These are phyloP conservation scores for Acanthamoeba castellanii DNA, from an alignment of 208 protist genomes.

Conservation along the genomic window DNA sequence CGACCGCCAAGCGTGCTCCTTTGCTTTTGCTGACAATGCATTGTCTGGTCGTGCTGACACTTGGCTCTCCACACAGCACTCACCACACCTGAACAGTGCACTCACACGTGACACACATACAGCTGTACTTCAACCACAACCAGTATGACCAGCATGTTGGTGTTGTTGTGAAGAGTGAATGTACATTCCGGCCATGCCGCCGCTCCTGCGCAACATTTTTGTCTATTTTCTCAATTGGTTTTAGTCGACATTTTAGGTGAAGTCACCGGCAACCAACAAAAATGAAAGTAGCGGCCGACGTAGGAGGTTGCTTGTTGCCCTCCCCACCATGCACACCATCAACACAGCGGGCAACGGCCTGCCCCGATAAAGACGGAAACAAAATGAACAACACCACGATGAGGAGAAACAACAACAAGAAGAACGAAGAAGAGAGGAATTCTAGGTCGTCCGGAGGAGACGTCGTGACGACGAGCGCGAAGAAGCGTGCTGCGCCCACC, in stretches of 20 bases:
- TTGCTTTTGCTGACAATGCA: neutral
- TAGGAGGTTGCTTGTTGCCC: neutral
- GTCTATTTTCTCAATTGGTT: neutral
- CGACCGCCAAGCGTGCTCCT: neutral
- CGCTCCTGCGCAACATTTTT: neutral
- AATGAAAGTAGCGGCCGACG: neutral
- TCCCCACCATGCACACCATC: no score
- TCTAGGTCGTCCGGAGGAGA: neutral
- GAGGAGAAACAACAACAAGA: neutral
- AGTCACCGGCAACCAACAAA: no score
- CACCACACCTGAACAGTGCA: no score
- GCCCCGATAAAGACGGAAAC: neutral
- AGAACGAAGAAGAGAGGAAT: conserved; percentile 14
- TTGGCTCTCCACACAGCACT: no score
- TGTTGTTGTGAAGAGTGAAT: no score
- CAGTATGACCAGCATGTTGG: no score
- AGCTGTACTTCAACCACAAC: no score
- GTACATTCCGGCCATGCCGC: no score
- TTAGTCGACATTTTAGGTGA: neutral
- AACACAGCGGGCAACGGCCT: neutral
- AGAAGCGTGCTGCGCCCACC: neutral
- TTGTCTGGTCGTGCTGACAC: no score
- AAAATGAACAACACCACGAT: neutral
- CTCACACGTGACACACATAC: no score
- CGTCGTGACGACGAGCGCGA: neutral